Conservation (phyloP, 805 yeast genomes). For the Saccharomycopsis vini region DNA sequence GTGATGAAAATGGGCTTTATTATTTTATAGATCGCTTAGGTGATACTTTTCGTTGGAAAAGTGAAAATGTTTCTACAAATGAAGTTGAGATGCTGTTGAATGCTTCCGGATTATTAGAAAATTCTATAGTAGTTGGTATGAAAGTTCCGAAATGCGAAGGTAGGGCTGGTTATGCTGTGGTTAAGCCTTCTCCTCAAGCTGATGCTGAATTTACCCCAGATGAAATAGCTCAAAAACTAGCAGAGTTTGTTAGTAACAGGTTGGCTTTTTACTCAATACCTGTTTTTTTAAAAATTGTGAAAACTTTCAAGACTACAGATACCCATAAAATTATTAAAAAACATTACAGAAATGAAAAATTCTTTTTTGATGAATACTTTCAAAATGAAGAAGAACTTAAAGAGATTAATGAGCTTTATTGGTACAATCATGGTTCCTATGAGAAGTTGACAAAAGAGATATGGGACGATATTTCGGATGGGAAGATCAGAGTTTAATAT, state of each 20-base stretch:
- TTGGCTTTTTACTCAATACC: conserved; percentile 87
- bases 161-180: conserved; percentile 82
- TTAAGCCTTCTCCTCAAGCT: too few relatives aligned
- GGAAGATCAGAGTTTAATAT: conserved; percentile 8
- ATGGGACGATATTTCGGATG: conserved; percentile 37
- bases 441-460: conserved; percentile 44
- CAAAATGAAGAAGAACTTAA: conserved; percentile 46
- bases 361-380: conserved; percentile 64
- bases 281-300: conserved; percentile 62
- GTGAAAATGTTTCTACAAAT: conserved; percentile 88
- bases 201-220: not conserved
- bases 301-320: conserved; percentile 55
- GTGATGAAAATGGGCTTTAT: conserved; percentile 58
- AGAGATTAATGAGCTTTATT: conserved; percentile 56
- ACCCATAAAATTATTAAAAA: conserved; percentile 78
- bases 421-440: conserved; percentile 54
- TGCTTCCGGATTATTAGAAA: conserved; percentile 36
- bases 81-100: conserved; percentile 78
- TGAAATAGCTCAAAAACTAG: conserved; percentile 24
- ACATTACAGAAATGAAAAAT: conserved; percentile 52
- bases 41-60: conserved; percentile 94
- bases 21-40: conserved; percentile 90
- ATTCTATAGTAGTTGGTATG: conserved; percentile 81
- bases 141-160: conserved; percentile 86
- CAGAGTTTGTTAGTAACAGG: conserved; percentile 29